Percentiles rank a stretch among this genome's conserved stretches.
Conservation (phyloP, 2,329 filamentous ascomycete species). For the Microsporum audouinii region DNA sequence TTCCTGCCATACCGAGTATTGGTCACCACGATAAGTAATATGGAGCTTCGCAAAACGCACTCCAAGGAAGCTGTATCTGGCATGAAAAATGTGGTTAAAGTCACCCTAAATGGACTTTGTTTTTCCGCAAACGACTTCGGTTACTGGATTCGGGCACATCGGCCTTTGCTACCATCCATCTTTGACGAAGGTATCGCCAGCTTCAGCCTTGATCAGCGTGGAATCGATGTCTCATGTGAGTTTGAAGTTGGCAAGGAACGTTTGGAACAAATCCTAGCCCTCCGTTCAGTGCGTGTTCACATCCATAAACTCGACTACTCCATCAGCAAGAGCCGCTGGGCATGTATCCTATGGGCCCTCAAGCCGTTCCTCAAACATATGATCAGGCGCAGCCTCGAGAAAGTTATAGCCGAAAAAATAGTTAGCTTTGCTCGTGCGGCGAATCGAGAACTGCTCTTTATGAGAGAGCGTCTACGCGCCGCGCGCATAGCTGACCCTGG, state of each 20-base stretch:
- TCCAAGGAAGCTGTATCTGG: constrained; percentile 52
- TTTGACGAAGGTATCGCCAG: constrained; percentile 75
- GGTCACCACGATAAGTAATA: constrained; percentile 71
- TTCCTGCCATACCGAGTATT: constrained; percentile 79
- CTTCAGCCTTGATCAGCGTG: constrained; percentile 73
- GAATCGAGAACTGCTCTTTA: constrained; percentile 79
- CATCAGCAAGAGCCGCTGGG: constrained; percentile 57
- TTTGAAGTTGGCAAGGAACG: constrained; percentile 68
- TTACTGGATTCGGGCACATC: constrained; percentile 75
- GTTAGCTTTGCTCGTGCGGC: constrained; percentile 56
- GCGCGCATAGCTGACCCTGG: constrained; percentile 71
- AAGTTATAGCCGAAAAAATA: constrained; percentile 61
- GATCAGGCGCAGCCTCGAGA: constrained; percentile 66
- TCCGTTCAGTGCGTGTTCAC: constrained; percentile 63
- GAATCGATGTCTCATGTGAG: constrained; percentile 76
- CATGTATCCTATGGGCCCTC: constrained; percentile 67
- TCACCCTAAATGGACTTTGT: constrained; percentile 73
- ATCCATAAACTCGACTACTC: constrained; percentile 81
- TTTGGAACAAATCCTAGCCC: constrained; percentile 68
- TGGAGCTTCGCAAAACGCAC: constrained; percentile 72
- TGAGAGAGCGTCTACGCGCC: constrained; percentile 73
- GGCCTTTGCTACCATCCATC: constrained; percentile 51
- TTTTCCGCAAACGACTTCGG: constrained; percentile 77
- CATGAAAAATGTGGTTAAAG: constrained; percentile 60
- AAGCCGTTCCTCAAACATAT: constrained; percentile 75